phyloP scores from a whole-genome alignment of 768 basidiomycete genomes.

The Mycena capillaripes region DNA sequence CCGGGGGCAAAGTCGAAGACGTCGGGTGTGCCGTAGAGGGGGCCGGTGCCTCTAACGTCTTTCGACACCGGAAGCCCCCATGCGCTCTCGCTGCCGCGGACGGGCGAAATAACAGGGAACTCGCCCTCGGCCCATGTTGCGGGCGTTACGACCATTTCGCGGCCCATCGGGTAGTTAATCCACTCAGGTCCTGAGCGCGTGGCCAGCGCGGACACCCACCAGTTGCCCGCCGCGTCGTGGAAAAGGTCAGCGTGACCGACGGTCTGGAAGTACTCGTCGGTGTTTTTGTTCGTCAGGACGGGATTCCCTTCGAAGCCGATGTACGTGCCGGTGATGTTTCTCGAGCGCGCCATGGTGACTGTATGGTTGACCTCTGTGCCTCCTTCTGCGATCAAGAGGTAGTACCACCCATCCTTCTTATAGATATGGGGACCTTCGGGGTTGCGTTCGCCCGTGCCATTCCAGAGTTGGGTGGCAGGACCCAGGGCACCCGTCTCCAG shows the following conservation, averaged over 20 bases:
- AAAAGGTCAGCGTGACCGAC: slow-evolving; percentile 51
- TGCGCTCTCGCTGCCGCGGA: slow-evolving; percentile 28
- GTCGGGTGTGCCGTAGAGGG: slow-evolving; percentile 30
- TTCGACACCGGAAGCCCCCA: slow-evolving; percentile 10
- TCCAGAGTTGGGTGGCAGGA: slow-evolving; percentile 23
- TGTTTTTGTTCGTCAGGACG: slow-evolving; percentile 36
- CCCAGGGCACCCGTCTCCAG: slow-evolving; percentile 34
- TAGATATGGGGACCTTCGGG: slow-evolving; percentile 34
- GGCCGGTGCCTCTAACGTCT: slow-evolving; percentile 24
- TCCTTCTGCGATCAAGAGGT: slow-evolving; percentile 48
- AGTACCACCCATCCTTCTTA: slow-evolving; percentile 42
- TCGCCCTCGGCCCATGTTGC: slow-evolving; percentile 40
- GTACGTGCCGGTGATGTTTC: slow-evolving; percentile 41
- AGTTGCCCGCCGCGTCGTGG: slow-evolving; percentile 42
- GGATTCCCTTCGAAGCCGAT: slow-evolving; percentile 31
- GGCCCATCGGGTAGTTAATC: slow-evolving; percentile 41
- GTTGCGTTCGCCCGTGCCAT: slow-evolving; percentile 25
- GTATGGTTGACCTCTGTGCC: slow-evolving; percentile 36
- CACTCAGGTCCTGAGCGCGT: slow-evolving; percentile 38
- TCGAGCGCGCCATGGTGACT: slow-evolving; percentile 43
- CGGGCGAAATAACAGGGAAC: slow-evolving; percentile 28
- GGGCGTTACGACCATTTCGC: slow-evolving; percentile 48
- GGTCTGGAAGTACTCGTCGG: slow-evolving; percentile 43
- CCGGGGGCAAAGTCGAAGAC: slow-evolving; percentile 34
- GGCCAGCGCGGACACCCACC: slow-evolving; percentile 45